Evolutionary conservation across 148 eudicot species (phyloP), one percentile per base, ranked within the genome.

Genomic region (Fallopia convolvulus): DNA sequence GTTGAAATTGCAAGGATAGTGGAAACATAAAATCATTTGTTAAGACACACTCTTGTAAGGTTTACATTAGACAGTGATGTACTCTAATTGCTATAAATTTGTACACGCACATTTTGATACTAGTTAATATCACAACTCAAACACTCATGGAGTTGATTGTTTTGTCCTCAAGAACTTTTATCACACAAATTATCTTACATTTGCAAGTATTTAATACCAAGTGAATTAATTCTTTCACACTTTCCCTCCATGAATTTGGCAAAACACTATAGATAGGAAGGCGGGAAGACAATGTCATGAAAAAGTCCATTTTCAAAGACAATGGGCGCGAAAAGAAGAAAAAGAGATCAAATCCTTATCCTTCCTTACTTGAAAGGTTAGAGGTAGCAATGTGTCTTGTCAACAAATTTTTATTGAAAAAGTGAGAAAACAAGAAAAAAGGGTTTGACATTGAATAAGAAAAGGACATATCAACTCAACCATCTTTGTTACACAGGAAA

Each of bases 401-500:
- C 70, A 63, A 12, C 36, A 30, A 32, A 14, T 55, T 6, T 13
- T 0, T 2, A 4, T 18, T 61, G 11, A 33, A 66, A 61, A 14
- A 15, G 72, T 66, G 72, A 66, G 72, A 66, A 66, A 33, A 4
- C 4, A 63, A 73, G 23, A 77, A 72, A 39, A 39, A 47, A 47
- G 47, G 32, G 23, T 18, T 78, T 72, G 70, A 78, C 77, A 60
- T 33, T 66, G 40, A 66, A 39, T 50, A 74, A 47, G 83, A 77
- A 26, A 66, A 49, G 63, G 83, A 78, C 83, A 60, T 20, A 41
- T 74, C 83, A 60, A 60, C 79, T 15, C 42, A 17, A 30, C 46
- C 58, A 30, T 44, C 70, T 42, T 73, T 61, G 76, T 55, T 71
- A 70, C 71, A 76, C 41, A 2, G 39, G 13, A 46, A 78, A 53